Conservation (phyloP, 495 filamentous ascomycete species). For the Neurospora sp. region DNA sequence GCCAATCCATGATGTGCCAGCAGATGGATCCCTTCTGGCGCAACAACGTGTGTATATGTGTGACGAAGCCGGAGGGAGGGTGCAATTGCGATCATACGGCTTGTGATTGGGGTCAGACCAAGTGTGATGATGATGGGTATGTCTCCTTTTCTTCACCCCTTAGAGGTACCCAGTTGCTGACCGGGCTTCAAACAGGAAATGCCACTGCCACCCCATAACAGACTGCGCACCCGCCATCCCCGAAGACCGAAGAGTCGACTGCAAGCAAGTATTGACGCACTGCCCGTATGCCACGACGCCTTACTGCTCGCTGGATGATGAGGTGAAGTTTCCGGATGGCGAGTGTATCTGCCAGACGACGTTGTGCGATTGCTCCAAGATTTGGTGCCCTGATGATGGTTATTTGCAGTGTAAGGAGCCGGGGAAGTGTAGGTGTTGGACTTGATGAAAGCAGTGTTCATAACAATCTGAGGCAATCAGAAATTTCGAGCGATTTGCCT, state of each 20-base stretch:
- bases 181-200: no score
- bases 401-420: neutral
- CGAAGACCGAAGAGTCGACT: neutral
- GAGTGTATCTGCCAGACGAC: neutral
- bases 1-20: neutral
- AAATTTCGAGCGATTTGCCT: no score
- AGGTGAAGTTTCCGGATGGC: neutral
- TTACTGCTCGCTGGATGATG: neutral
- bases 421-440: neutral
- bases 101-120: neutral
- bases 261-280: neutral
- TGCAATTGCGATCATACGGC: neutral
- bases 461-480: no score
- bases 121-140: neutral
- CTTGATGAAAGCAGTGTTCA: no score
- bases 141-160: no score
- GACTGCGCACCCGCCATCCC: neutral
- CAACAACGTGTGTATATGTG: neutral
- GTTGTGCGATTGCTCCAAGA: neutral
- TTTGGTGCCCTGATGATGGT: neutral
- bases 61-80: neutral
- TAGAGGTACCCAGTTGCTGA: no score
- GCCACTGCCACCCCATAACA: neutral
- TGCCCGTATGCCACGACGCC: neutral
- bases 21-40: neutral